Evolutionary conservation across 2,329 filamentous ascomycete genomes (phyloP).

Genomic region (Hypoxylon sp.): DNA sequence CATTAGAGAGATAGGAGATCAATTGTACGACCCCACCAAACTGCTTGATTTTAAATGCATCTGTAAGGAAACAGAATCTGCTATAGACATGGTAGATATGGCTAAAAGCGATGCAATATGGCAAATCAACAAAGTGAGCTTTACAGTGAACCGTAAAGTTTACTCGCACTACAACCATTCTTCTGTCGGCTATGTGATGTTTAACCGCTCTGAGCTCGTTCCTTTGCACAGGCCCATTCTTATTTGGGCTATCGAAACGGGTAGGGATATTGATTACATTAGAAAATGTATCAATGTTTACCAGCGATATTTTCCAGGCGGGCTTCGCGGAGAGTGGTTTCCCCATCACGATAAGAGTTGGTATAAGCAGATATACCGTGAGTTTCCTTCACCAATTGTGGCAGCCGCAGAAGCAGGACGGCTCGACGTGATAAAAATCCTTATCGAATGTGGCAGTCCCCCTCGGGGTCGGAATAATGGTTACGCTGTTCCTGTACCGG

Average conservation of each 20-base stretch:
- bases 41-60: constrained; percentile 11
- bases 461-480: neutral
- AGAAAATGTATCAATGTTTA: constrained; percentile 17
- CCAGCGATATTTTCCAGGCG: neutral
- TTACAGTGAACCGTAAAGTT: too few relatives aligned
- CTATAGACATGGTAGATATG: constrained; percentile 3
- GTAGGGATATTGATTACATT: constrained; percentile 2
- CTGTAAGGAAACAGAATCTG: neutral
- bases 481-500: too few relatives aligned
- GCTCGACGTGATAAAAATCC: constrained; percentile 19
- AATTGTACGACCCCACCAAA: neutral
- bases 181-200: too few relatives aligned
- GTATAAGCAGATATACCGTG: neutral
- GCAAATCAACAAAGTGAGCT: neutral
- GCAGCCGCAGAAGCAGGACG: constrained; percentile 10
- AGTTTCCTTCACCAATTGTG: constrained; percentile 6
- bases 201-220: too few relatives aligned
- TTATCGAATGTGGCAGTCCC: neutral
- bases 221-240: constrained; percentile 3
- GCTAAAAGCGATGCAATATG: constrained; percentile 3
- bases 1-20: constrained; percentile 11
- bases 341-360: neutral
- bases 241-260: constrained; percentile 10
- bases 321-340: constrained; percentile 16
- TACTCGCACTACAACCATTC: too few relatives aligned